Evolutionary conservation across 78 protist genomes (phyloP), one percentile per base, ranked within the genome.

Genomic region (Isochrysis galbana): DNA sequence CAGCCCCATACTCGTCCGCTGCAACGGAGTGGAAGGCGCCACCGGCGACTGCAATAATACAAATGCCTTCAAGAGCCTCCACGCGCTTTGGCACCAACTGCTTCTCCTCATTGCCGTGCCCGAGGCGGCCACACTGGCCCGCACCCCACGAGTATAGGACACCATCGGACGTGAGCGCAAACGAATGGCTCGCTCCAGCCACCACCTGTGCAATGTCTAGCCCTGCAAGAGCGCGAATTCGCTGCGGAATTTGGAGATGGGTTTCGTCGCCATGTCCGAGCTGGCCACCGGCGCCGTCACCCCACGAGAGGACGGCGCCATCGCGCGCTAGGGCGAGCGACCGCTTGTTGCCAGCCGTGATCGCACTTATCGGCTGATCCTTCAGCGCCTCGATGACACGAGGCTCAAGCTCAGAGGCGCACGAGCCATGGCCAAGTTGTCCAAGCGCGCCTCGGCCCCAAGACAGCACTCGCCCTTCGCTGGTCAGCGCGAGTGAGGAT

Each of bases 191-290:
- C 29, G 61, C 61, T 7, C 61, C 61, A 14, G 61, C 61, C 7
- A 51, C 61, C 61, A 51, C 61, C 61, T 19, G 7, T 51, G 61
- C 61, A 51, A 51, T 14, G 61, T 51, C 61, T 7, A 51, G 61
- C 61, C 61, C 14, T 14, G 61, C 61, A 14, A 51, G 61, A 51
- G 61, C 61, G 61, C 61, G 29, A 7, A 51, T 14, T 14, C 7
- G 61, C 61, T 51, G 7, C 61, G 61, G 61, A 14, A 14, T 14
- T 7, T 51, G 41, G 41, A 3, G 21, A 14, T 51, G 61, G 29
- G 61, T 51, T 0, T 47, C 91, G 54, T 86, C 90, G 51, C 93
- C 93, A 42, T 91, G 93, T 25, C 93, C 93, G 29, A 92, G 91
- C 47, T 48, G 78, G 22, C 93, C 93, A 2, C 39, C 93, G 22